Conservation (phyloP, 1,284 basidiomycete species). For the Sanghuangporus baumii region DNA sequence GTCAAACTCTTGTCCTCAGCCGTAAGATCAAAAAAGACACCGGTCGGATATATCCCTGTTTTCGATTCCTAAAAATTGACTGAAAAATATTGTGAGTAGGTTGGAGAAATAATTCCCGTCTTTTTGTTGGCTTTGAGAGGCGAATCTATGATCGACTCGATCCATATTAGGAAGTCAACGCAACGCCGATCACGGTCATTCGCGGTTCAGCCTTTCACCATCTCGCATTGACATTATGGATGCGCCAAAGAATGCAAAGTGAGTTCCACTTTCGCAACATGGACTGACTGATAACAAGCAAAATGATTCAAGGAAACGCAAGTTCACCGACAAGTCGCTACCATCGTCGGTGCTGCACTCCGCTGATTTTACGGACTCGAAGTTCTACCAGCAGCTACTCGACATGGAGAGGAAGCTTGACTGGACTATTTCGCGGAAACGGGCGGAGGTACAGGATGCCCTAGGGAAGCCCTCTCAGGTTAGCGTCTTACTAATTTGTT, state of each 20-base stretch:
- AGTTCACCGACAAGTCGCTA: constrained; percentile 30
- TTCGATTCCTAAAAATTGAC: background rate
- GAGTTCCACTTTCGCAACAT: background rate
- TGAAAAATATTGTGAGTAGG: too few relatives aligned
- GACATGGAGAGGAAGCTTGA: constrained; percentile 90
- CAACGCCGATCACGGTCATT: background rate
- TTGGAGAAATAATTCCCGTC: too few relatives aligned
- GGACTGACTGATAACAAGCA: background rate
- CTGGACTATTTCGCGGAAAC: constrained; percentile 92
- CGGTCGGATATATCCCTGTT: background rate
- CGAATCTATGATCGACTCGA: background rate
- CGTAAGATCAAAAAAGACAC: background rate
- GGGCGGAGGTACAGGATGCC: constrained; percentile 85
- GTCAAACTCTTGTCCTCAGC: background rate
- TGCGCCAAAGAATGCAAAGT: constrained; percentile 15
- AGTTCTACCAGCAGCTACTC: constrained; percentile 82
- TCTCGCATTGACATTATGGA: constrained; percentile 8
- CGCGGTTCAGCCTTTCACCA: background rate
- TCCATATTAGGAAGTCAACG: background rate
- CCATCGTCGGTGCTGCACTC: constrained; percentile 65
- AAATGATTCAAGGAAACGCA: background rate
- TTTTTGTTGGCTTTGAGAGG: background rate
- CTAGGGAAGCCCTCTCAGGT: constrained; percentile 56
- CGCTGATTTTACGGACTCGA: constrained; percentile 74
- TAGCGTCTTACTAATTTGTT: constrained; percentile 8